Evolutionary conservation across 768 basidiomycete genomes (phyloP), one percentile per base, ranked within the genome.

Genomic region (Nevesoporus exiguus): DNA sequence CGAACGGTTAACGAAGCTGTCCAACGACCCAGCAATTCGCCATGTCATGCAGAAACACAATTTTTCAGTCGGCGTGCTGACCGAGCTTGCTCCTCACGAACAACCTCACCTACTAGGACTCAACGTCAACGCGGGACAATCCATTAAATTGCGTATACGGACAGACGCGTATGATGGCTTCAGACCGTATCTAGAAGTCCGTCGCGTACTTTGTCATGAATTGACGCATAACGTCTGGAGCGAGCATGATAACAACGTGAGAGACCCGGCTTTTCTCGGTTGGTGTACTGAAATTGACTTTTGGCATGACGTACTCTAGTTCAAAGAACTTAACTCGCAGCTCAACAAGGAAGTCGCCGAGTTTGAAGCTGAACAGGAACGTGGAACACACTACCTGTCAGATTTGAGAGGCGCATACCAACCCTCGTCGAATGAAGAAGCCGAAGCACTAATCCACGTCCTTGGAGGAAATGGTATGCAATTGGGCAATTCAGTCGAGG

Each of bases 1-100:
- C 13, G 73, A 74, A 7, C 64, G 88, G 2, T 75, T 90, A 1
- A 74, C 71, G 11, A 81, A 77, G 47, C 74, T 90, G 3, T 75
- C 88, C 9, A 73, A 80, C n/a, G 89, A 92, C 61, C 82, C 84
- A 5, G 87, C 85, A 0, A 85, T 90, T 44, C 73, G 68, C 21
- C 81, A 87, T 64, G 66, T 91, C 52, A 90, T 91, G 88, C 79
- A 77, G 57, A 75, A 74, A 56, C 87, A 91, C 67, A 66, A 81
- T 54, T 84, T 88, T 59, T 75, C 81, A 0, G 86, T 91, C 6
- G 83, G 84, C 0, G 56, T 85, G 3, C 73, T 90, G 41, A 90
- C 88, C 2, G 88, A 91, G 68, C 80, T 91, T 17, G 88, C 87
- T 15, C 88, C 88, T 0, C 87, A 88, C 53, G 88, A 90, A 63